Evolutionary conservation across 2,329 filamentous ascomycete species (phyloP).

Genomic region (Elsinoe necatrix): DNA sequence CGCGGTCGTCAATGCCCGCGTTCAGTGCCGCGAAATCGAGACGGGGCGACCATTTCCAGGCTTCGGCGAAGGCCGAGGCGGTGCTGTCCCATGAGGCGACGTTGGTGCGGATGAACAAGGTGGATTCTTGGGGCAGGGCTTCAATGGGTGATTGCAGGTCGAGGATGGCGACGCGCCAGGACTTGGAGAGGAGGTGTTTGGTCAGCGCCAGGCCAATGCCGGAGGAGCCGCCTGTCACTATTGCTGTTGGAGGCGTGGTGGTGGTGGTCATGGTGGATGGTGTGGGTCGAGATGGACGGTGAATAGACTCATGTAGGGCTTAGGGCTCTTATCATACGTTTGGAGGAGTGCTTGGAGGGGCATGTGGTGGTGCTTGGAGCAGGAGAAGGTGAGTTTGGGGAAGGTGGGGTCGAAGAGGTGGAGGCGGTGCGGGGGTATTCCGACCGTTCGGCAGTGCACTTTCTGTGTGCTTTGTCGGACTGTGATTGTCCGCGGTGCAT

Average conservation of each 20-base stretch:
- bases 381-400: not conserved
- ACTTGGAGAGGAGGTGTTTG: slow-evolving; percentile 32
- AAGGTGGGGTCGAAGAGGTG: not conserved
- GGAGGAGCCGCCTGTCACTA: slow-evolving; percentile 39
- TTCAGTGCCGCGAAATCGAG: slow-evolving; percentile 29
- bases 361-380: not conserved
- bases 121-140: slow-evolving; percentile 22
- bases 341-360: not conserved
- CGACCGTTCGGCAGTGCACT: not conserved
- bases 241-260: slow-evolving; percentile 30
- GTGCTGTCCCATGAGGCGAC: slow-evolving; percentile 26
- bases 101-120: slow-evolving; percentile 30
- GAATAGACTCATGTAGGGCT: not conserved
- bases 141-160: slow-evolving; percentile 35
- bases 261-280: slow-evolving; percentile 27
- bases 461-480: too few species aligned
- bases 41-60: slow-evolving; percentile 22
- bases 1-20: slow-evolving; percentile 31
- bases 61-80: slow-evolving; percentile 22
- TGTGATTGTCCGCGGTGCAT: too few species aligned
- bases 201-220: slow-evolving; percentile 40
- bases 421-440: not conserved
- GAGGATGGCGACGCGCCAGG: slow-evolving; percentile 37
- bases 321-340: not conserved
- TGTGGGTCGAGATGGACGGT: not conserved